Conservation (phyloP, 148 eudicot species). For the Mesembryanthemum crystallinum region DNA sequence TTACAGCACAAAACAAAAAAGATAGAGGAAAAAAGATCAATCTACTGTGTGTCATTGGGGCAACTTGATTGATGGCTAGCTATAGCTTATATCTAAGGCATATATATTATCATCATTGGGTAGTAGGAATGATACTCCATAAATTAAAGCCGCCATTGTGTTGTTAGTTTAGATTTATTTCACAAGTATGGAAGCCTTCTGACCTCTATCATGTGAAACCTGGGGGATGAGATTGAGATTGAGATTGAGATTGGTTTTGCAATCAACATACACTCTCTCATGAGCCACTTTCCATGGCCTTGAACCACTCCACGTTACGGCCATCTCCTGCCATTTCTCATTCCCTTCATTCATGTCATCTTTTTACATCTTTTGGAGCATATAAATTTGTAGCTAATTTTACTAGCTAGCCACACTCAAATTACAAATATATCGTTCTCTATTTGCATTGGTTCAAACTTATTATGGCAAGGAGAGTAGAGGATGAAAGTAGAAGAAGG, state of each 20-base stretch:
- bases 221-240: constrained; percentile 1
- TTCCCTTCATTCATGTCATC: neutral
- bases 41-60: no score
- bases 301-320: constrained; percentile 38
- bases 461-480: constrained; percentile 30
- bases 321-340: constrained; percentile 34
- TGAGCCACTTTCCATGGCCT: constrained; percentile 29
- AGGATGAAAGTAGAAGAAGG: constrained; percentile 27
- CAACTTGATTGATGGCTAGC: no score
- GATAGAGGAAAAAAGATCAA: no score
- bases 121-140: no score
- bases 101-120: no score
- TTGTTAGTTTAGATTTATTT: constrained; percentile 21
- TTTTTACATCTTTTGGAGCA: neutral
- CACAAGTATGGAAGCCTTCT: constrained; percentile 30
- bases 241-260: neutral
- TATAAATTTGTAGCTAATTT: no score
- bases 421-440: neutral
- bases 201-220: constrained; percentile 28
- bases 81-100: no score
- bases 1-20: no score
- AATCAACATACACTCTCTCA: constrained; percentile 14
- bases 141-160: no score
- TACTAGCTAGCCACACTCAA: neutral
- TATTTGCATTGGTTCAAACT: neutral